Conservation (phyloP, 768 basidiomycete genomes). For the Panellus pusillus region DNA sequence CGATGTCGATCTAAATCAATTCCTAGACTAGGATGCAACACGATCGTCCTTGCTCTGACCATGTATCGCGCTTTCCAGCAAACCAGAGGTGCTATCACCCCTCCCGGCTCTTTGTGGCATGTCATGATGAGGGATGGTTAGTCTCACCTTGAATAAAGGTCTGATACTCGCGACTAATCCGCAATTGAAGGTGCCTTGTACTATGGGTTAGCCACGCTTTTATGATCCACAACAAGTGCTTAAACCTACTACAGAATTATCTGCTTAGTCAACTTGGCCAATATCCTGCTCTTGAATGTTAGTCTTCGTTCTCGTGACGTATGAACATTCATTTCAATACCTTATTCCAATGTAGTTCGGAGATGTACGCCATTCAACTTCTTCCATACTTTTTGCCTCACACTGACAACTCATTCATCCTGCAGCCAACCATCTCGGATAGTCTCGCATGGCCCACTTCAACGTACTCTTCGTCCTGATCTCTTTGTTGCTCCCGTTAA, state of each 20-base stretch:
- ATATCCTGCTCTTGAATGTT: neutral
- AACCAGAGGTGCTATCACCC: neutral
- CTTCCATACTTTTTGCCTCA: neutral
- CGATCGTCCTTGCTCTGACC: neutral
- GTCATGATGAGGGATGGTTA: constrained; percentile 1
- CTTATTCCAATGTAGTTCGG: neutral
- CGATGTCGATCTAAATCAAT: neutral
- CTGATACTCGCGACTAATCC: neutral
- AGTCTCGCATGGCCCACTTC: neutral
- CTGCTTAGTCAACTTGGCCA: neutral
- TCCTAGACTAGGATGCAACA: neutral
- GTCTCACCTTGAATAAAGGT: neutral
- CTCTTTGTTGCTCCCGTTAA: neutral
- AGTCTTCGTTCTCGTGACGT: neutral
- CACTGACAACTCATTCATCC: neutral
- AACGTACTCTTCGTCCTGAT: neutral
- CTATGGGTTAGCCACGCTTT: neutral
- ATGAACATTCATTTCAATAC: neutral
- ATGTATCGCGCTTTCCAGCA: neutral
- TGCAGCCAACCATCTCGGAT: neutral
- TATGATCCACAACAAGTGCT: no score
- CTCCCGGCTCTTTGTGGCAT: neutral
- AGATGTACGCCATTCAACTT: neutral
- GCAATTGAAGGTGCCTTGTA: neutral
- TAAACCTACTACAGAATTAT: neutral